These are phyloP conservation scores for Blastobotrys serpentis DNA, from an alignment of 1,139 yeast species.

Conservation along the genomic window DNA sequence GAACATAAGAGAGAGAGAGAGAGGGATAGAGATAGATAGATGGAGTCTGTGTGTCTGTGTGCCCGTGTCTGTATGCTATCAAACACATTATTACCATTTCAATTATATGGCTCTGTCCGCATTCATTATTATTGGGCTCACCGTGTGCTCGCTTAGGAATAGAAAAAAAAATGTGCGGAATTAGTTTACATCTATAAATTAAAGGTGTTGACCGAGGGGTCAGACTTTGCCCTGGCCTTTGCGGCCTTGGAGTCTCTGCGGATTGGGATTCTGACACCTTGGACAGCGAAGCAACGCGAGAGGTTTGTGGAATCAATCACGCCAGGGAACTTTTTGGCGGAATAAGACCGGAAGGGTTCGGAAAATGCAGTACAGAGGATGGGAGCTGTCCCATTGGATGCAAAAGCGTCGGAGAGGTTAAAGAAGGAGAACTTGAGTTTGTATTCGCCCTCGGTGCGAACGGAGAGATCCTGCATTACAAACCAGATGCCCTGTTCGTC, in stretches of 20 bases:
- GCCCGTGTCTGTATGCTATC: no score
- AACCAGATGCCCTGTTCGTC: slow-evolving; percentile 45
- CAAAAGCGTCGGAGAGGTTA: slow-evolving; percentile 32
- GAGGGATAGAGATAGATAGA: no score
- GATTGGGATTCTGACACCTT: slow-evolving; percentile 47
- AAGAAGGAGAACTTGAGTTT: slow-evolving; percentile 41
- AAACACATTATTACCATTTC: no score
- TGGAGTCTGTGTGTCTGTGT: no score
- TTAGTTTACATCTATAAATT: background rate
- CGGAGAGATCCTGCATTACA: slow-evolving; percentile 44
- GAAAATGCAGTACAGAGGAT: slow-evolving; percentile 39
- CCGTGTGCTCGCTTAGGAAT: no score
- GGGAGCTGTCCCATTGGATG: slow-evolving; percentile 30
- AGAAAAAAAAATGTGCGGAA: background rate
- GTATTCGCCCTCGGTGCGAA: slow-evolving; percentile 47
- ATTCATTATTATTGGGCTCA: no score
- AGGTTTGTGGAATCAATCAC: slow-evolving; percentile 45
- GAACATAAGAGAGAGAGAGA: no score
- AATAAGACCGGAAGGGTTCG: slow-evolving; percentile 41
- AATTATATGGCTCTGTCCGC: no score
- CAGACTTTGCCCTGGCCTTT: slow-evolving; percentile 1
- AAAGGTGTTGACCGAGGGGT: background rate
- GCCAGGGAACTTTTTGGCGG: slow-evolving; percentile 48
- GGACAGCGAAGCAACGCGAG: slow-evolving; percentile 44
- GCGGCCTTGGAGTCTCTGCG: slow-evolving; percentile 28